Evolutionary conservation across 176 grass and related monocot species (phyloP).

Genomic region (Themeda triandra): DNA sequence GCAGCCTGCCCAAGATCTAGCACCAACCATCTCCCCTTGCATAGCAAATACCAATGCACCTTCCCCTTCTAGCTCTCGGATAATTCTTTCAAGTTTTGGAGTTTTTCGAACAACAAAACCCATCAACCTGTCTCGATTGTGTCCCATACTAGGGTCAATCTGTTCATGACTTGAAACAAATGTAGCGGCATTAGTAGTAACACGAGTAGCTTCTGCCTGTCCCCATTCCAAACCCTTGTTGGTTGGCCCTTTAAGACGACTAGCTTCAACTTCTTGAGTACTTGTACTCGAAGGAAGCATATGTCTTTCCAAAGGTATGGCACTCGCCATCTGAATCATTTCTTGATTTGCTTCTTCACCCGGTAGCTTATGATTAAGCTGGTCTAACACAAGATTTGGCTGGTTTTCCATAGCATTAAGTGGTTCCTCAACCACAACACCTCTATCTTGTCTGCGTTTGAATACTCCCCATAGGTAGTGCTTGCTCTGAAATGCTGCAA

Average conservation of each 20-base stretch:
- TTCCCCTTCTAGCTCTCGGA: not conserved
- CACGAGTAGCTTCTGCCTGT: not conserved
- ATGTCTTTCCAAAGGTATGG: not conserved
- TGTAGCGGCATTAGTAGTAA: not conserved
- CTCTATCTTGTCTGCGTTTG: not conserved
- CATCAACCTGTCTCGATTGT: not conserved
- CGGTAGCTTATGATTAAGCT: not conserved
- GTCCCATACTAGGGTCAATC: not conserved
- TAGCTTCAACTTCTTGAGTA: not conserved
- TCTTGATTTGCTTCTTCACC: not conserved
- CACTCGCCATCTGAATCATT: not conserved
- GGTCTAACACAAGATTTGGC: not conserved
- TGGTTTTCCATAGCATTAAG: not conserved
- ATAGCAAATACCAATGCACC: not conserved
- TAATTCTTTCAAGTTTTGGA: not conserved
- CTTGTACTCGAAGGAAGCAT: not conserved
- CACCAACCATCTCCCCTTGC: not conserved
- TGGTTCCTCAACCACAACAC: not conserved
- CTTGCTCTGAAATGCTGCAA: conserved; percentile 31
- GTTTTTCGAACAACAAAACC: not conserved
- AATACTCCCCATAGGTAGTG: conserved; percentile 56
- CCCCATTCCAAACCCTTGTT: not conserved
- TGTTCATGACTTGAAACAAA: not conserved
- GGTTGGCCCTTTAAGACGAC: not conserved
- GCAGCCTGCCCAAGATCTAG: not conserved